Evolutionary conservation across 169 alveolate genomes (phyloP).

Genomic region (Cryptosporidium sp.): DNA sequence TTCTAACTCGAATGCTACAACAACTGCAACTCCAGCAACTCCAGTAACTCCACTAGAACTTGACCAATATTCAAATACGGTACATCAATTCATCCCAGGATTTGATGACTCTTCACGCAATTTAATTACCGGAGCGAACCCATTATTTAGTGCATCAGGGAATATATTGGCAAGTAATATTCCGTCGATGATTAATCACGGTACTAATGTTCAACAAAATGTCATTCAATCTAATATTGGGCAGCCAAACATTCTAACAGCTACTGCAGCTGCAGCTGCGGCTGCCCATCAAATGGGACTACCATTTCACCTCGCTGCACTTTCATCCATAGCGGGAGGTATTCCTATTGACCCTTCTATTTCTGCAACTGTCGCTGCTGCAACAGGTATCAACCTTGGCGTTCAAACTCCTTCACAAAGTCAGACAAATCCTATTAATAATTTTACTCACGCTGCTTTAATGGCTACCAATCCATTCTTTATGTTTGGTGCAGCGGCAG

Average conservation of each 20-base stretch:
- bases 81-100: conserved; percentile 48
- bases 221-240: conserved; percentile 43
- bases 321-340: conserved; percentile 60
- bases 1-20: conserved; percentile 29
- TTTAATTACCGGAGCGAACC: conserved; percentile 31
- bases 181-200: conserved; percentile 29
- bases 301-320: conserved; percentile 71
- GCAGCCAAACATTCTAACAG: conserved; percentile 10
- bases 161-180: conserved; percentile 34
- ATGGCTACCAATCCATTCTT: conserved; percentile 70
- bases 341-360: conserved; percentile 55
- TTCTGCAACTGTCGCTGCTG: conserved; percentile 68
- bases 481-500: conserved; percentile 74
- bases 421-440: conserved; percentile 27
- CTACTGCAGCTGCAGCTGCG: conserved; percentile 63
- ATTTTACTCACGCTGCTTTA: conserved; percentile 48
- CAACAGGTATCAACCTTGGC: conserved; percentile 55
- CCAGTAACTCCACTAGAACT: conserved; percentile 61
- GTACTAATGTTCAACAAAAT: conserved; percentile 1
- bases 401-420: conserved; percentile 24
- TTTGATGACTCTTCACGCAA: conserved; percentile 53
- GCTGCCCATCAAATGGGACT: conserved; percentile 71
- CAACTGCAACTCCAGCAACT: conserved; percentile 72
- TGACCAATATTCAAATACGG: conserved; percentile 15
- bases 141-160: conserved; percentile 36